Conservation (phyloP, 2,329 filamentous ascomycete species). For the Scedosporium dehoogii region DNA sequence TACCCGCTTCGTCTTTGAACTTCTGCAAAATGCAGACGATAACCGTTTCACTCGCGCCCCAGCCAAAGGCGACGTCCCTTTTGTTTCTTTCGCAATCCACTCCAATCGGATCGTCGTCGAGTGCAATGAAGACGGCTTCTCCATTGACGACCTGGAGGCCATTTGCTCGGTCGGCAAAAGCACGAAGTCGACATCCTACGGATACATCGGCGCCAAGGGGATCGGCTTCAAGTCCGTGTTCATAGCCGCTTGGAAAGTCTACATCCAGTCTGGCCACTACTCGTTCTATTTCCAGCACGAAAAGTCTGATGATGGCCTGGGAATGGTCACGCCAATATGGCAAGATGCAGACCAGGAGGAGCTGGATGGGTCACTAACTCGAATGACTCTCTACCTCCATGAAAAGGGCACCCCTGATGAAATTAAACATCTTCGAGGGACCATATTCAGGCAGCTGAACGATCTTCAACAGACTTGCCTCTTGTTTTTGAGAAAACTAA, state of each 20-base stretch:
- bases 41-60: constrained; percentile 24
- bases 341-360: neutral
- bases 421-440: neutral
- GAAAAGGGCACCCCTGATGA: neutral
- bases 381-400: neutral
- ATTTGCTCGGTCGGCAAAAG: constrained; percentile 34
- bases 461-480: neutral
- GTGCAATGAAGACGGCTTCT: constrained; percentile 38
- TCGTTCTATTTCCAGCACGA: constrained; percentile 28
- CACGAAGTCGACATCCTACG: constrained; percentile 26
- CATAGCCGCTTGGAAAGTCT: constrained; percentile 26
- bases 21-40: constrained; percentile 23
- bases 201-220: constrained; percentile 36
- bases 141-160: constrained; percentile 24
- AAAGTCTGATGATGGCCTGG: constrained; percentile 32
- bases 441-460: neutral
- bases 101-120: constrained; percentile 28
- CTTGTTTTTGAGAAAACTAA: neutral
- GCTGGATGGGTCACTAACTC: neutral
- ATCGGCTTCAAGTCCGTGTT: constrained; percentile 40
- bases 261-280: constrained; percentile 27
- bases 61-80: constrained; percentile 13
- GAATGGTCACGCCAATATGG: constrained; percentile 34
- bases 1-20: constrained; percentile 10
- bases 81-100: constrained; percentile 22